Conservation (phyloP, 352 stramenopile species). For the Phytopythium helicoides region DNA sequence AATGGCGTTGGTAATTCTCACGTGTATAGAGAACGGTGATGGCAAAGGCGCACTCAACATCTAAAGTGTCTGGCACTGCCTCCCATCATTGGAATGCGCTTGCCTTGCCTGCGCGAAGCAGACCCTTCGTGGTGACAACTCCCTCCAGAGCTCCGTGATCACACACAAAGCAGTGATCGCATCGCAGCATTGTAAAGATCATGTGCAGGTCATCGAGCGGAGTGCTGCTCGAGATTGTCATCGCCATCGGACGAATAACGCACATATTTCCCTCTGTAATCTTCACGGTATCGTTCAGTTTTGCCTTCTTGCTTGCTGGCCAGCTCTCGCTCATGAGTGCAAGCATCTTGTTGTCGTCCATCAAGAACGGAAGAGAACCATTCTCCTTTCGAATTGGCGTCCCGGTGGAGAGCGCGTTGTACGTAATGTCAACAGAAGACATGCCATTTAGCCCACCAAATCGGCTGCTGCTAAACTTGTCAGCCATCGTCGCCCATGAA, state of each 20-base stretch:
- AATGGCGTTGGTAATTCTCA: no score
- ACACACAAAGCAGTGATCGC: slow-evolving; percentile 86
- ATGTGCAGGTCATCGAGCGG: slow-evolving; percentile 86
- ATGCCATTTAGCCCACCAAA: slow-evolving; percentile 63
- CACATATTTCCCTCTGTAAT: slow-evolving; percentile 64
- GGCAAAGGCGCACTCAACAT: no score
- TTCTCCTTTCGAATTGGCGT: slow-evolving; percentile 18
- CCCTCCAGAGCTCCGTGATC: slow-evolving; percentile 79
- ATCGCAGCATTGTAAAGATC: slow-evolving; percentile 91
- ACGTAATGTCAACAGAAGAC: slow-evolving; percentile 63
- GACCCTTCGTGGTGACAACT: slow-evolving; percentile 77
- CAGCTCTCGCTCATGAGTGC: slow-evolving; percentile 70
- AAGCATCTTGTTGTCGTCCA: slow-evolving; percentile 84
- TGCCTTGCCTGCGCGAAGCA: slow-evolving; percentile 51
- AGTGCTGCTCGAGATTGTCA: slow-evolving; percentile 80
- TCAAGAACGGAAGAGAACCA: slow-evolving; percentile 60
- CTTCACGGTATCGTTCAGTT: slow-evolving; percentile 58
- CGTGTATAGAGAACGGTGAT: no score
- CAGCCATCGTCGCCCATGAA: slow-evolving; percentile 63
- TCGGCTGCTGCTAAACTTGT: slow-evolving; percentile 52
- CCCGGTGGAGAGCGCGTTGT: slow-evolving; percentile 49
- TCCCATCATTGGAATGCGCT: background rate
- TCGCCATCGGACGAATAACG: slow-evolving; percentile 69
- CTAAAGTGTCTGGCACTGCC: slow-evolving; percentile 7
- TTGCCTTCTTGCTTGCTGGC: slow-evolving; percentile 53